A percentile compares a stretch with the other conserved stretches of the same genome.
Evolutionary conservation across 176 grass and related monocot genomes (phyloP).

Genomic region (Tillandsia leiboldiana): DNA sequence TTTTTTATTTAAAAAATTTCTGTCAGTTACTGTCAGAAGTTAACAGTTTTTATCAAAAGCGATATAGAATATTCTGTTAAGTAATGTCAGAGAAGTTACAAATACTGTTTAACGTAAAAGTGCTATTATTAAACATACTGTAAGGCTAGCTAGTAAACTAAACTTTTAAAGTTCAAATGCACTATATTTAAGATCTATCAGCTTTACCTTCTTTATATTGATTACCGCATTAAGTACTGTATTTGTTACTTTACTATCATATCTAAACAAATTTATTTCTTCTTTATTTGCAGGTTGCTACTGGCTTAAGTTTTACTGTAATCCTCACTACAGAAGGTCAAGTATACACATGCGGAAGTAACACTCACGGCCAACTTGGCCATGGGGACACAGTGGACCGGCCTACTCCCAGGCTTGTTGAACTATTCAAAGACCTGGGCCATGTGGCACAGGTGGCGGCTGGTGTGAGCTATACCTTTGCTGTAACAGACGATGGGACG

Average conservation of each 20-base stretch:
- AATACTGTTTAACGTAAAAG: not conserved
- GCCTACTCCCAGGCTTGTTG: slow-evolving; percentile 54
- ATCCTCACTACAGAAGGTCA: slow-evolving; percentile 62
- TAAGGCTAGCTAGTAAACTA: no score
- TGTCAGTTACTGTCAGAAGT: no score
- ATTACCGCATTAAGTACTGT: no score
- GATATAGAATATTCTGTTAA: not conserved
- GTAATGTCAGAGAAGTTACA: not conserved
- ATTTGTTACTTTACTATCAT: not conserved
- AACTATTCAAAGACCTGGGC: slow-evolving; percentile 42
- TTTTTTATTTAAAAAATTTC: no score
- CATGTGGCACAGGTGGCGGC: slow-evolving; percentile 83
- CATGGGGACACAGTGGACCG: slow-evolving; percentile 78
- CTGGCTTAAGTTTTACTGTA: slow-evolving; percentile 83
- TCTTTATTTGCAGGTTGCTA: slow-evolving; percentile 48
- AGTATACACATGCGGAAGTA: slow-evolving; percentile 88
- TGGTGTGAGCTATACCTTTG: slow-evolving; percentile 82
- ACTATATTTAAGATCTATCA: no score
- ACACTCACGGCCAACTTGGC: slow-evolving; percentile 93
- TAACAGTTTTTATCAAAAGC: not conserved
- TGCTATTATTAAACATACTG: not conserved
- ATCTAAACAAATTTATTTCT: not conserved
- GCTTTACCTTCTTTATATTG: no score
- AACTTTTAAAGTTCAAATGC: no score
- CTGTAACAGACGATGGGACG: slow-evolving; percentile 78